Base-by-base conservation (phyloP, 148 eudicot genomes). In the Chenopodium quinoa region DNA sequence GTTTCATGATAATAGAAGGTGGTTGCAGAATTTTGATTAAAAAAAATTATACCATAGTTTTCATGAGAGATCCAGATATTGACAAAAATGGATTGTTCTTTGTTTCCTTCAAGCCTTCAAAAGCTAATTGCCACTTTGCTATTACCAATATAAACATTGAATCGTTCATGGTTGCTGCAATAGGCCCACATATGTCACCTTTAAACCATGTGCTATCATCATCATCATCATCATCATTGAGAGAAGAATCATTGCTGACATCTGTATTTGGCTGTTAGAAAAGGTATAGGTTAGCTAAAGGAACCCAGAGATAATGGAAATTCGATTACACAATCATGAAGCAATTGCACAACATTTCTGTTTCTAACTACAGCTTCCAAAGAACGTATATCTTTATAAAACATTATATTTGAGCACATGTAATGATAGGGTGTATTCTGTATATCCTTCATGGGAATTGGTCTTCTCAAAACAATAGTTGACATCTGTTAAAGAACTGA, bases 11-110 rank as follows among this genome's bases (percentile, higher is more conserved):
- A 23, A 23, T 23, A 23, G 74, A 70, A 68, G 44, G 1, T 22
- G 29, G 37, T 71, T 22, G 5, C 63, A 70, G 13, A 71, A 54
- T 72, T 27, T 58, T 40, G 8, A 40, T 31, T 65, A 62, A 25
- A 75, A 67, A 79, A 79, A 7, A 9, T 84, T 86, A 40, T 40
- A 97, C 99, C 99, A 97, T 91, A 71, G 83, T 85, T 90, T 90
- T 97, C 86, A 91, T 68, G n/a, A 97, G 93, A 66, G 98, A 97
- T 75, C 94, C 99, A 75, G 98, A 91, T 77, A 89, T 93, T 79
- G 97, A 90, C 79, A 97, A 90, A 87, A 94, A 94, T 71, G 89
- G 89, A 69, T 90, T 88, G 83, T 97, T 89, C 79, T 92, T 97
- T 27, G 91, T 89, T 88, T 94, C 93, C 91, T 97, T 97, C 88